These are phyloP conservation scores for Fragaria iinumae DNA, from an alignment of 306 rosid genomes.

Conservation along the genomic window DNA sequence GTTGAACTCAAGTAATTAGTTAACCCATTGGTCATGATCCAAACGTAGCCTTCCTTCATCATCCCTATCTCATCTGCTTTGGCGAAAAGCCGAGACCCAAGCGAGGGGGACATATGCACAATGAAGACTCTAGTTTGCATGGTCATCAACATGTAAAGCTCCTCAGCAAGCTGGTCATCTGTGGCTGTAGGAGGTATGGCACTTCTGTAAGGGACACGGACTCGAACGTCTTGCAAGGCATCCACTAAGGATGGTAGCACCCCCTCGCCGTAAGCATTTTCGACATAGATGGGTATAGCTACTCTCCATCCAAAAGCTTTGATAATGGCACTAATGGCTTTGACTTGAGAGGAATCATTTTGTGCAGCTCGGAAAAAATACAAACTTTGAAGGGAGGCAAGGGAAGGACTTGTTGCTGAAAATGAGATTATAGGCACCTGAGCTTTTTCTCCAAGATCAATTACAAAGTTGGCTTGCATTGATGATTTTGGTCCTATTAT, in stretches of 20 bases:
- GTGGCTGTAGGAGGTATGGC: constrained; percentile 19
- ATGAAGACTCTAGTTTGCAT: constrained; percentile 39
- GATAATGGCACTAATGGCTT: constrained; percentile 24
- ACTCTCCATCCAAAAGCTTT: constrained; percentile 30
- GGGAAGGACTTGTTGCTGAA: constrained; percentile 32
- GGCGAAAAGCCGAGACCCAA: constrained; percentile 16
- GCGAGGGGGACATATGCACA: constrained; percentile 19
- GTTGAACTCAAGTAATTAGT: not conserved
- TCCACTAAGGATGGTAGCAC: constrained; percentile 16
- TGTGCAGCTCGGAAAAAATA: constrained; percentile 27
- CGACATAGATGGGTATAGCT: constrained; percentile 23
- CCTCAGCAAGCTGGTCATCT: constrained; percentile 2
- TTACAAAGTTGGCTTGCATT: constrained; percentile 28
- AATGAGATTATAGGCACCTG: constrained; percentile 41
- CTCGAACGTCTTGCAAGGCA: constrained; percentile 27
- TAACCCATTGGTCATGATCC: constrained; percentile 18
- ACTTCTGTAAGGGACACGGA: constrained; percentile 16
- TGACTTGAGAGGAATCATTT: constrained; percentile 25
- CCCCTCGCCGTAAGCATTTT: constrained; percentile 17
- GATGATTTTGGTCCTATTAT: constrained; percentile 36
- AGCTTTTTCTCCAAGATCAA: constrained; percentile 30
- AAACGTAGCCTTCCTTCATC: constrained; percentile 30
- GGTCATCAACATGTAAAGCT: constrained; percentile 31
- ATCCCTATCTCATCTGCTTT: constrained; percentile 32
- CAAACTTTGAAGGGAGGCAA: constrained; percentile 14